Base-by-base conservation (phyloP, 2,329 filamentous ascomycete species). In the Alternaria gaisen region DNA sequence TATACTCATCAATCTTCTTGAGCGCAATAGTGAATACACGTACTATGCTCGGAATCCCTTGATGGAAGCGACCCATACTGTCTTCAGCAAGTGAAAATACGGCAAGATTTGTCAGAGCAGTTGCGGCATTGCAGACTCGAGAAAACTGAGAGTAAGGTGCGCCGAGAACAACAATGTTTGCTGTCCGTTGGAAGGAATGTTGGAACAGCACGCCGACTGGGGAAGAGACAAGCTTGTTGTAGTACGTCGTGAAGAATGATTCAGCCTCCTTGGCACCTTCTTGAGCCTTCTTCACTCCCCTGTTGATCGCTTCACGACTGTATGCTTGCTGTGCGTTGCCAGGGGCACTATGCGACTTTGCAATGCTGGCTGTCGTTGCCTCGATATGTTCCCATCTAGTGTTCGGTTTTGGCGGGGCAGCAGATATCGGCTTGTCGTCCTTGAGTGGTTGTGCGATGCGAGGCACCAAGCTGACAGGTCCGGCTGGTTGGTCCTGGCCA, bases 51-150 rank as follows among this genome's bases (percentile, higher is more conserved):
- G 91, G 87, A 2, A 98, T 88, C 65, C 95, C 91, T 43, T 88
- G 85, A 67, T 96, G 90, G n/a, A 96, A 94, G 68, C 92, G 91
- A 14, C 94, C 94, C 73, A 89, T 95, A 47, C 86, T 85, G 75
- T 98, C 94, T 77, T 98, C 94, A 4, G 83, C 82, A 55, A 97
- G 80, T 77, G 91, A 94, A 63, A 86, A 86, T 4, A 92, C 85
- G 0, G 91, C 86, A 28, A 98, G 83, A 51, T 86, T 84, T 12
- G 87, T 88, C 40, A 95, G 80, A 0, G 90, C 86, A 60, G 88
- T 87, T n/a, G 89, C 84, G 1, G 92, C 90, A 73, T 79, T 77
- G 58, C 71, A 72, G 40, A 80, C 72, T 10, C 71, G 64, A 9
- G 68, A 70, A 24, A 74, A 63, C 72, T 91, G 88, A 3, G 90